A percentile compares a stretch with the other conserved stretches of the same genome.
Conservation (phyloP, 345 rosid species). For the Eucalyptus shirleyi region DNA sequence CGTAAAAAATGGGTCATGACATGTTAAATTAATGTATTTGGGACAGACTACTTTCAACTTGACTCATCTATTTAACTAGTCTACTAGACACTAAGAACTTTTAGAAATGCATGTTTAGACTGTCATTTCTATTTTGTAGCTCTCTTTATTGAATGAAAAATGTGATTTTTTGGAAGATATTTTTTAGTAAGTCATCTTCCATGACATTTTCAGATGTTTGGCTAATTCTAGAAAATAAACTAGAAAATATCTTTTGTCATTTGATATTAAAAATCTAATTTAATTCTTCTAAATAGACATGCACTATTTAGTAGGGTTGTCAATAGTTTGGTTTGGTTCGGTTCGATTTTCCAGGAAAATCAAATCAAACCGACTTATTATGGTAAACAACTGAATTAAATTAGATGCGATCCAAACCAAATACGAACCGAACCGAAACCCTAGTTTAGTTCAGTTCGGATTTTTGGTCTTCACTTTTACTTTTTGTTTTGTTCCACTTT, state of each 20-base stretch:
- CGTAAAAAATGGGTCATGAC: background rate
- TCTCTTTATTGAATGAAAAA: background rate
- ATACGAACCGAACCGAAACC: rapidly evolving
- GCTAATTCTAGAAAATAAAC: no score
- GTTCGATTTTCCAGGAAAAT: background rate
- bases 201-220: background rate
- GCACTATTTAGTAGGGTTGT: background rate
- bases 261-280: background rate
- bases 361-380: background rate
- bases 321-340: background rate
- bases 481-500: background rate
- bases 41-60: background rate
- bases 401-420: no score
- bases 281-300: background rate
- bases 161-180: no score
- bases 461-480: background rate
- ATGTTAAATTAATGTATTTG: background rate
- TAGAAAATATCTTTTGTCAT: background rate
- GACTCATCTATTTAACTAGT: background rate
- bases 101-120: background rate
- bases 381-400: background rate
- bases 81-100: background rate
- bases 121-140: background rate
- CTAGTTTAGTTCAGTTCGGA: no score
- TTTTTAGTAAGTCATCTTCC: background rate